phyloP scores from a whole-genome alignment of 139 green algal genomes.

The Coccomyxa sp. region DNA sequence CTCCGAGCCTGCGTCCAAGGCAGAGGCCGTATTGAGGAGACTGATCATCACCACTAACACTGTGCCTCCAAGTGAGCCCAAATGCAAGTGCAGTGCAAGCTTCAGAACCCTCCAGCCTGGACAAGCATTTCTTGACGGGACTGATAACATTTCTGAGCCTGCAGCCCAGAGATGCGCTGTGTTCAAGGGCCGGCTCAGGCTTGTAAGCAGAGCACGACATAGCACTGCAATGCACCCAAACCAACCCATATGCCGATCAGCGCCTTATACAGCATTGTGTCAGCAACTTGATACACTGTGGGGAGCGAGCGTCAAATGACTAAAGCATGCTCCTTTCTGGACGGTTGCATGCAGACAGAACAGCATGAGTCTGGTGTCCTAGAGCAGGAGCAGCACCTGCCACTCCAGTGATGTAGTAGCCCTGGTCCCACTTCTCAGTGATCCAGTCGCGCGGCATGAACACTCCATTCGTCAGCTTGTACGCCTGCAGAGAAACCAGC shows the following conservation, averaged over 20 bases:
- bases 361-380: background rate
- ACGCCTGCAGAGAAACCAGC: no score
- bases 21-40: background rate
- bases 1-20: slow-evolving; percentile 10
- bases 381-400: slow-evolving; percentile 25
- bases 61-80: no score
- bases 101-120: background rate
- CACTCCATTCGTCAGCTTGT: background rate
- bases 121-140: background rate
- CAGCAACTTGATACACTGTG: no score
- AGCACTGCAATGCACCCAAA: no score
- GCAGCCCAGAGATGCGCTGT: no score
- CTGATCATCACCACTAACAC: background rate
- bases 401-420: slow-evolving; percentile 80
- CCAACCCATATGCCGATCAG: no score
- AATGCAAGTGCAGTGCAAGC: slow-evolving; percentile 1
- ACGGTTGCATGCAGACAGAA: background rate
- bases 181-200: no score
- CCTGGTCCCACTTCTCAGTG: slow-evolving; percentile 82
- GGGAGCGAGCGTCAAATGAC: no score
- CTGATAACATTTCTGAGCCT: no score
- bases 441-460: slow-evolving; percentile 73
- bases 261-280: no score
- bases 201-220: no score
- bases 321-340: background rate